Conservation (phyloP, 2,329 filamentous ascomycete species). For the Boeremia exigua region DNA sequence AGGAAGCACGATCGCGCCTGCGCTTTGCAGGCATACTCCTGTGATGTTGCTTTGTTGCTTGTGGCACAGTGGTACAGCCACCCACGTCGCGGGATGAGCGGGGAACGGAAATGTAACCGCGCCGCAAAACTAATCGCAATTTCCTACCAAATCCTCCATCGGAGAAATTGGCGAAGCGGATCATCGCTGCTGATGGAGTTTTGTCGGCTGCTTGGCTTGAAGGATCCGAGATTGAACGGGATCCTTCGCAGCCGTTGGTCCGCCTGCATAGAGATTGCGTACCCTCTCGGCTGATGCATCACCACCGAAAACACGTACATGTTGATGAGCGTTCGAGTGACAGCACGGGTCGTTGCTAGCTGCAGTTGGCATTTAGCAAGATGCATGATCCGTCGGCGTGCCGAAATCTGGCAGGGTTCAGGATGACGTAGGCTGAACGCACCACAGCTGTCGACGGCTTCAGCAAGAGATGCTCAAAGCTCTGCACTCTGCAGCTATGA, state of each 20-base stretch:
- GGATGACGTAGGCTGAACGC: neutral
- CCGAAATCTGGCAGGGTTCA: neutral
- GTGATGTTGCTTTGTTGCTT: neutral
- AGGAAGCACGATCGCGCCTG: neutral
- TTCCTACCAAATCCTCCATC: neutral
- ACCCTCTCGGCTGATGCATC: neutral
- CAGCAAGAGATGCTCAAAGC: neutral
- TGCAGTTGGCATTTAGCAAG: neutral
- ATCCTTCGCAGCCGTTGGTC: conserved; percentile 1
- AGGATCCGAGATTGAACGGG: neutral
- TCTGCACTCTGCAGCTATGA: neutral
- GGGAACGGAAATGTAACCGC: neutral
- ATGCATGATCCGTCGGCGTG: neutral
- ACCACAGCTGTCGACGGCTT: neutral
- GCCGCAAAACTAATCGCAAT: neutral
- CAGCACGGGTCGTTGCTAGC: neutral
- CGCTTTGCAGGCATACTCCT: too few species aligned
- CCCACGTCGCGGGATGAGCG: conserved; percentile 6
- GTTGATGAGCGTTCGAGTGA: neutral
- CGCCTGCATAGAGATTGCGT: neutral
- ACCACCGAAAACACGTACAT: neutral
- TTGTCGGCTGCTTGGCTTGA: neutral
- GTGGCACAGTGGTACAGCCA: neutral
- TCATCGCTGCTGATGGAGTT: neutral
- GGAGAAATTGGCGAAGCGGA: neutral